A percentile compares a stretch with the other conserved stretches of the same genome.
These are phyloP conservation scores for Annulohypoxylon maeteangense DNA, from an alignment of 495 filamentous ascomycete species.

Conservation along the genomic window DNA sequence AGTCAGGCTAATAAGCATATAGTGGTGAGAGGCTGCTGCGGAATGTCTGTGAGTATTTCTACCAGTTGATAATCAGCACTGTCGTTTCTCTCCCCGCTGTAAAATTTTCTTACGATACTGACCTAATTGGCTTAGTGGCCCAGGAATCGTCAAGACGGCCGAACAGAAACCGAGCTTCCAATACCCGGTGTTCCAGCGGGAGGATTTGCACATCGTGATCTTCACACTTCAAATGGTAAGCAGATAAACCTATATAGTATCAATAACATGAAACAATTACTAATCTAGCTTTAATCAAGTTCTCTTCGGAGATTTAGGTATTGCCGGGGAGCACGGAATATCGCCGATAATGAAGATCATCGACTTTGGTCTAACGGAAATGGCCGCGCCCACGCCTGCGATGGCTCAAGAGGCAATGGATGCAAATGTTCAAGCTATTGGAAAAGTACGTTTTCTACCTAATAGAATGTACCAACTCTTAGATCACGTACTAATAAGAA, in stretches of 20 bases:
- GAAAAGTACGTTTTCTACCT: no score
- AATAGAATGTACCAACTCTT: no score
- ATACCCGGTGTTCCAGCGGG: not conserved
- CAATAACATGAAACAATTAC: not conserved
- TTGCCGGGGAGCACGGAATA: constrained; percentile 10
- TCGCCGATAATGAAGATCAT: constrained; percentile 19
- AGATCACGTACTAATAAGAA: no score
- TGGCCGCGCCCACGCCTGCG: no score
- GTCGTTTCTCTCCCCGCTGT: no score
- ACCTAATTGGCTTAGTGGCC: constrained; percentile 15
- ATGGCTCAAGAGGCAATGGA: no score
- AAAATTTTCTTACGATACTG: no score
- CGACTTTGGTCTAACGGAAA: constrained; percentile 15
- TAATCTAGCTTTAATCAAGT: constrained; percentile 8
- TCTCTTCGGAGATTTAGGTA: constrained; percentile 14
- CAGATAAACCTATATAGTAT: no score
- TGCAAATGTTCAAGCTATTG: no score
- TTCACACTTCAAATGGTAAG: constrained; percentile 21
- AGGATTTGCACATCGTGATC: not conserved
- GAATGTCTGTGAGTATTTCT: constrained; percentile 18
- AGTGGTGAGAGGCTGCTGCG: constrained; percentile 20
- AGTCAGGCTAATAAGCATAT: constrained; percentile 9
- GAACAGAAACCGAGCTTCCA: not conserved
- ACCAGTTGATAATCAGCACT: no score
- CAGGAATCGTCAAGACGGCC: not conserved